Conservation (phyloP, 140 eudicot species). For the Bidens hawaiensis region DNA sequence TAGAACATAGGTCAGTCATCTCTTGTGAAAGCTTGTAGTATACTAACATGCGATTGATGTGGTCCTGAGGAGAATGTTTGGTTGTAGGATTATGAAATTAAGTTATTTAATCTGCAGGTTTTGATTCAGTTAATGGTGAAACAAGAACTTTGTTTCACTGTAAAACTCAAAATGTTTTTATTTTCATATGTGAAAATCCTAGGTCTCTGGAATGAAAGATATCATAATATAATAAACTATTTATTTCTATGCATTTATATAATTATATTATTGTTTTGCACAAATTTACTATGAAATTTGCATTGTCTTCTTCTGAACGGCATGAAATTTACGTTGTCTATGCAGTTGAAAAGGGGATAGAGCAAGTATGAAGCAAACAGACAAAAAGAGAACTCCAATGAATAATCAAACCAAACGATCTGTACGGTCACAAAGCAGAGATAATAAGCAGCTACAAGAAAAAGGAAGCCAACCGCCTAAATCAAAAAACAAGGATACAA, state of each 20-base stretch:
- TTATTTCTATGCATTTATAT: not conserved
- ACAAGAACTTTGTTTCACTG: not conserved
- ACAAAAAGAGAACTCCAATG: slow-evolving; percentile 42
- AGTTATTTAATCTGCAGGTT: slow-evolving; percentile 15
- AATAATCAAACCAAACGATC: slow-evolving; percentile 46
- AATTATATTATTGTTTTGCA: not conserved
- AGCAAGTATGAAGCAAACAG: slow-evolving; percentile 57
- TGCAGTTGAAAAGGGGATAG: slow-evolving; percentile 25
- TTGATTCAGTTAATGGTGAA: slow-evolving; percentile 4
- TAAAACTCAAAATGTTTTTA: not conserved
- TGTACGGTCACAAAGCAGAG: slow-evolving; percentile 44
- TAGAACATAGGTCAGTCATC: slow-evolving; percentile 6
- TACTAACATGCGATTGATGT: slow-evolving; percentile 13
- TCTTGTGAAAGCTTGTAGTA: no score
- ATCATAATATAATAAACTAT: not conserved
- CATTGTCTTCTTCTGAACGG: no score
- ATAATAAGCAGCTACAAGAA: slow-evolving; percentile 37
- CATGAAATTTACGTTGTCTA: no score
- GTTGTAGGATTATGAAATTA: slow-evolving; percentile 18
- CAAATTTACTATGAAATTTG: not conserved
- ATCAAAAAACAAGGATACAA: slow-evolving; percentile 34
- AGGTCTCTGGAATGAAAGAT: not conserved
- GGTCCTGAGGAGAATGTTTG: slow-evolving; percentile 13
- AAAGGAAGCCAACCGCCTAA: slow-evolving; percentile 33
- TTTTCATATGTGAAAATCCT: not conserved